These are phyloP conservation scores for Fraxinus xanthoxyloides DNA, from an alignment of 305 asterid genomes.

Conservation along the genomic window DNA sequence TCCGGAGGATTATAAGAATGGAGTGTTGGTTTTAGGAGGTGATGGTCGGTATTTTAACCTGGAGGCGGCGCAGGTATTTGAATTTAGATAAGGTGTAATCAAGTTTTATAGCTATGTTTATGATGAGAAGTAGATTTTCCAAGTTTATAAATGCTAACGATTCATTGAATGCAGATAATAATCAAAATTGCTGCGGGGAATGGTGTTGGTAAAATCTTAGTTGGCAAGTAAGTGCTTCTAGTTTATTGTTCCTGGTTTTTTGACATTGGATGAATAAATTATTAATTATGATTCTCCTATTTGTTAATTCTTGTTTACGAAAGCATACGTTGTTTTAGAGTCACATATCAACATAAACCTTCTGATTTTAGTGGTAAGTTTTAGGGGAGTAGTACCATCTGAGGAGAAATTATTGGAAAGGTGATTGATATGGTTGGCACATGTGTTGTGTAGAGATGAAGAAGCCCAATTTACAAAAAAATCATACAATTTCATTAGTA, in stretches of 20 bases:
- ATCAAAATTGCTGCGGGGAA: conserved; percentile 93
- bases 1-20: conserved; percentile 77
- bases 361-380: not conserved
- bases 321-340: not conserved
- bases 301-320: not conserved
- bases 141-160: conserved; percentile 22
- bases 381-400: not conserved
- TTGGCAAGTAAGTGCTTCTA: conserved; percentile 73
- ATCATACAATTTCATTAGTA: not conserved
- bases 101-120: not conserved
- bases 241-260: conserved; percentile 11
- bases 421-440: not conserved
- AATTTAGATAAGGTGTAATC: not conserved
- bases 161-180: conserved; percentile 60
- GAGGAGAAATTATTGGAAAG: not conserved
- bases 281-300: not conserved
- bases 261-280: conserved; percentile 10
- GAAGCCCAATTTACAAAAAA: not conserved
- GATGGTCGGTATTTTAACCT: conserved; percentile 92
- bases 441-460: not conserved
- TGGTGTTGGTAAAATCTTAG: conserved; percentile 85
- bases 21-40: conserved; percentile 92
- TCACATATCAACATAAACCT: not conserved
- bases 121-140: not conserved
- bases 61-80: conserved; percentile 88